Evolutionary conservation across 352 stramenopile genomes (phyloP).

Genomic region (Globisporangium barbulae): DNA sequence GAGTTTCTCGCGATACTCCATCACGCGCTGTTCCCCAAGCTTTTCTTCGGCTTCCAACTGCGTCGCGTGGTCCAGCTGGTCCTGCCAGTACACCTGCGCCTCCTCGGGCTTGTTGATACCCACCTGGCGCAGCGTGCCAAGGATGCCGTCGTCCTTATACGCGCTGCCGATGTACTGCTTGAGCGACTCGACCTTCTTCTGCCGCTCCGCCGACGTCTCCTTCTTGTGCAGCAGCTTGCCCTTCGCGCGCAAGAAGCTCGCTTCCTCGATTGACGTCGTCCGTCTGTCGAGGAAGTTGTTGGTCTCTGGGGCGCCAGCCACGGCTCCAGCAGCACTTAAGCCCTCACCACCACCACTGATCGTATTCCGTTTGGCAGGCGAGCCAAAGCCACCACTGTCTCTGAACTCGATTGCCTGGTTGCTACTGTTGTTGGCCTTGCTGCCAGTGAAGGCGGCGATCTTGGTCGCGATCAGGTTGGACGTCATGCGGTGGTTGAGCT

Average conservation of each 20-base stretch:
- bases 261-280: conserved; percentile 22
- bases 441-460: conserved; percentile 3
- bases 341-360: background rate
- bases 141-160: conserved; percentile 70
- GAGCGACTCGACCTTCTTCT: conserved; percentile 56
- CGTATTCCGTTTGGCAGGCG: conserved; percentile 1
- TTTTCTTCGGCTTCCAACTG: conserved; percentile 68
- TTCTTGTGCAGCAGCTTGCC: conserved; percentile 79
- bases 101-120: conserved; percentile 79
- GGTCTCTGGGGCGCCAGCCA: background rate
- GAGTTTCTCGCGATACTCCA: conserved; percentile 56
- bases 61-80: conserved; percentile 67
- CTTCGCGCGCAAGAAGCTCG: conserved; percentile 57
- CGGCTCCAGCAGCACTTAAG: background rate
- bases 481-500: conserved; percentile 52
- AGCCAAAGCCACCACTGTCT: background rate
- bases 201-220: conserved; percentile 49
- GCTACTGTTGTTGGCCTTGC: background rate
- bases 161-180: conserved; percentile 68
- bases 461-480: conserved; percentile 12
- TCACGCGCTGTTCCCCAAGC: conserved; percentile 53
- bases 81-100: conserved; percentile 71
- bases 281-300: background rate
- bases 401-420: background rate
- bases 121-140: conserved; percentile 68